Conservation (phyloP, 202 grass and related monocot genomes). For the Dendrocalamus latiflorus region DNA sequence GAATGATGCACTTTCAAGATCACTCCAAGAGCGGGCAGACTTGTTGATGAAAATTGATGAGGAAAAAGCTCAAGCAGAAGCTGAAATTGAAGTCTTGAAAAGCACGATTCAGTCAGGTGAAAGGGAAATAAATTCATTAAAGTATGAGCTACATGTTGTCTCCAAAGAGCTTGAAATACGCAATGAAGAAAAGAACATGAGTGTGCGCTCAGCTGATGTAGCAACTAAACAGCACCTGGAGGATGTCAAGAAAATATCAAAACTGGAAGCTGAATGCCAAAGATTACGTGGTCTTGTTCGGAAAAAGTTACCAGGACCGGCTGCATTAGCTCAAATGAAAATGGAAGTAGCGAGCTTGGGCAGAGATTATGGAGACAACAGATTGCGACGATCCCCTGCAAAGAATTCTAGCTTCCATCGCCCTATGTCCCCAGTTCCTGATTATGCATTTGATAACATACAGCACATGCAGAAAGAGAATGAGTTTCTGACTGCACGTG, state of each 20-base stretch:
- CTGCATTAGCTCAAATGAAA: constrained; percentile 99
- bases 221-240: constrained; percentile 89
- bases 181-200: constrained; percentile 98
- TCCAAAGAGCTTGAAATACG: constrained; percentile 97
- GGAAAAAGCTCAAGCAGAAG: constrained; percentile 76
- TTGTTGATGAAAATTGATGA: constrained; percentile 84
- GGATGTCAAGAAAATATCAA: constrained; percentile 95
- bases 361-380: constrained; percentile 72
- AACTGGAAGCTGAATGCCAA: constrained; percentile 96
- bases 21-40: constrained; percentile 72
- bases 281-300: constrained; percentile 91
- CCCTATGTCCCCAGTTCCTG: constrained; percentile 51
- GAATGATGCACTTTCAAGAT: constrained; percentile 75
- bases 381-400: constrained; percentile 67
- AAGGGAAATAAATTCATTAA: constrained; percentile 85
- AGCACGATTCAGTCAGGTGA: constrained; percentile 68
- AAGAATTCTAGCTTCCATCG: constrained; percentile 56
- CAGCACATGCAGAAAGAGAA: constrained; percentile 86
- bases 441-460: constrained; percentile 63
- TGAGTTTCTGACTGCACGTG: constrained; percentile 84
- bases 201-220: constrained; percentile 86
- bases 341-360: constrained; percentile 95
- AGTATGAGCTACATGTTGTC: constrained; percentile 89
- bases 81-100: constrained; percentile 91
- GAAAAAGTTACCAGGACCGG: constrained; percentile 93